These are phyloP conservation scores for Asterochloris sp. DNA, from an alignment of 139 green algal genomes.

Conservation along the genomic window DNA sequence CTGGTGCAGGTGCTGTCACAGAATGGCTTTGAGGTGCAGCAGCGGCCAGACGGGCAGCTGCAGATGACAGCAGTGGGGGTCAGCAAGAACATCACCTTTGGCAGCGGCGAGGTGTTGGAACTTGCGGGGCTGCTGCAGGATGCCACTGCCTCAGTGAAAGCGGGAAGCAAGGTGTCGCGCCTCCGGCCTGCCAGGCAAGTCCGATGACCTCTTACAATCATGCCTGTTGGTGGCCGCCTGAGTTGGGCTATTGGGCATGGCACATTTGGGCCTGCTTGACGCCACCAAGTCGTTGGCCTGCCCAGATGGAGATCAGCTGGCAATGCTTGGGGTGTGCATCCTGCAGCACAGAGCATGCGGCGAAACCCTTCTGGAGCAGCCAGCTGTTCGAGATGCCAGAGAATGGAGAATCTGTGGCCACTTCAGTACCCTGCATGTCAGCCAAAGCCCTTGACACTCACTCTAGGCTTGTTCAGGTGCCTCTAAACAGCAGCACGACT, in stretches of 20 bases:
- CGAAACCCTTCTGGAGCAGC: no score
- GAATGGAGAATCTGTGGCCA: no score
- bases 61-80: conserved; percentile 57
- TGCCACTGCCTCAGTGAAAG: neutral
- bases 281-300: neutral
- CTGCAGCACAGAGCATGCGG: no score
- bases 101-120: conserved; percentile 58
- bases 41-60: conserved; percentile 44
- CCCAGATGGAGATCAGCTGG: no score
- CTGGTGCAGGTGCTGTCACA: neutral
- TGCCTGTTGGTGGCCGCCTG: neutral
- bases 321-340: no score
- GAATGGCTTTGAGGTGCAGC: conserved; percentile 92
- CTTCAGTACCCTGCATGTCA: no score
- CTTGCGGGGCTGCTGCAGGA: conserved; percentile 44
- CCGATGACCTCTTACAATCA: neutral
- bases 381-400: no score
- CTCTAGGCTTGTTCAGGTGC: no score
- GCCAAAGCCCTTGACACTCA: no score
- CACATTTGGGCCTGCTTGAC: neutral
- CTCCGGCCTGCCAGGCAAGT: neutral
- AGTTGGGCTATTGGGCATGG: neutral
- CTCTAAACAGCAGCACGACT: neutral
- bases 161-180: neutral
- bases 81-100: conserved; percentile 63